Conservation (phyloP, 2,329 filamentous ascomycete genomes). For the Cordyceps tenuipes region DNA sequence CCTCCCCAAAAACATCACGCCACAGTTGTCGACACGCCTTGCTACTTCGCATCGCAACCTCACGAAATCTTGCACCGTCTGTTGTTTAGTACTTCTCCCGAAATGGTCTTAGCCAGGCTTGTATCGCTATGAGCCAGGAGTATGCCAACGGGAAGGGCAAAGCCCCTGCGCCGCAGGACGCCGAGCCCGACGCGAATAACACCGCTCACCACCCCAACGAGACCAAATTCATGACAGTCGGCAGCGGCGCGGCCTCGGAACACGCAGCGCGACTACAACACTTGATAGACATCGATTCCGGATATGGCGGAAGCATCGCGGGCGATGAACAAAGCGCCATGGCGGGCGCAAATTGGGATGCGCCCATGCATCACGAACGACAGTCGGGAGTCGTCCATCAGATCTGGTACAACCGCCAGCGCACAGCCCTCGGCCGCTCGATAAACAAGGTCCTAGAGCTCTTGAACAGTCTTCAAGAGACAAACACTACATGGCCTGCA, state of each 20-base stretch:
- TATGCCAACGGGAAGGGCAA: slow-evolving; percentile 49
- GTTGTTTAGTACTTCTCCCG: not conserved
- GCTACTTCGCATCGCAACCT: not conserved
- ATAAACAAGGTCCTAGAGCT: slow-evolving; percentile 83
- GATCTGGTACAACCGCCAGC: slow-evolving; percentile 89
- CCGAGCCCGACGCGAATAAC: slow-evolving; percentile 20
- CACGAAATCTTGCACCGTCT: not conserved
- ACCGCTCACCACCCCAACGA: slow-evolving; percentile 22
- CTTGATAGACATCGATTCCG: slow-evolving; percentile 79
- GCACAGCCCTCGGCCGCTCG: slow-evolving; percentile 74
- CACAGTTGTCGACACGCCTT: not conserved
- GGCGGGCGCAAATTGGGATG: slow-evolving; percentile 39
- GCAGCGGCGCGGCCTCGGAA: slow-evolving; percentile 70
- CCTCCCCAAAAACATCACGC: slow-evolving; percentile 12
- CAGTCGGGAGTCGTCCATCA: slow-evolving; percentile 84
- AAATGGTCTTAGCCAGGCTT: slow-evolving; percentile 11
- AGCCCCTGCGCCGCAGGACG: slow-evolving; percentile 27
- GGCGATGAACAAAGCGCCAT: slow-evolving; percentile 49
- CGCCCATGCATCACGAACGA: slow-evolving; percentile 32
- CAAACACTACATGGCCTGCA: slow-evolving; percentile 87
- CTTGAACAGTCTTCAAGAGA: slow-evolving; percentile 73
- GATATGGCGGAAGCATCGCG: slow-evolving; percentile 74
- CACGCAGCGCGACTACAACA: slow-evolving; percentile 74
- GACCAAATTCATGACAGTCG: slow-evolving; percentile 81
- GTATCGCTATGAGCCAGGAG: slow-evolving; percentile 50